A percentile compares a stretch with the other conserved stretches of the same genome.
phyloP scores from a whole-genome alignment of 352 stramenopile genomes.

The Globisporangium recalcitrans region DNA sequence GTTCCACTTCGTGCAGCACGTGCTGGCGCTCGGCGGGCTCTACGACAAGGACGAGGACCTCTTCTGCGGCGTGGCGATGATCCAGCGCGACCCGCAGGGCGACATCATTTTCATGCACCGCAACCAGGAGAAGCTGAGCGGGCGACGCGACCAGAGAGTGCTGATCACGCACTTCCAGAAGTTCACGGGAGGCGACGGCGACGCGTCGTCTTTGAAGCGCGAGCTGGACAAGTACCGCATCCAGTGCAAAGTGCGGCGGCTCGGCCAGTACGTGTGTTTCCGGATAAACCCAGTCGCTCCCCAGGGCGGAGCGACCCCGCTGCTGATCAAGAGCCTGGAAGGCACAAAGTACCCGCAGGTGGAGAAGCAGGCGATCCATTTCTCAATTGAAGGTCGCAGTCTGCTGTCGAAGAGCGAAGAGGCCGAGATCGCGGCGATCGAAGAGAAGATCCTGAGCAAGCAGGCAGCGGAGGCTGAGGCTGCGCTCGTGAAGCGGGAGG shows the following conservation, averaged over 20 bases:
- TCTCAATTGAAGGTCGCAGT: slow-evolving; percentile 68
- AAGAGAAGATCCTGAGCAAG: slow-evolving; percentile 34
- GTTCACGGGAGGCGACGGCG: slow-evolving; percentile 68
- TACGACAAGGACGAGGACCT: slow-evolving; percentile 43
- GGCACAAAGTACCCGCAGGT: slow-evolving; percentile 47
- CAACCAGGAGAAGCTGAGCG: slow-evolving; percentile 73
- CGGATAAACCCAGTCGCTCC: slow-evolving; percentile 41
- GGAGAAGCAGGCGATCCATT: slow-evolving; percentile 72
- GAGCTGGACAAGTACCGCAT: slow-evolving; percentile 74
- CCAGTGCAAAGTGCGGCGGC: slow-evolving; percentile 47
- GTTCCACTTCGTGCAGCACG: slow-evolving; percentile 65
- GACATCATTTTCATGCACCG: slow-evolving; percentile 80
- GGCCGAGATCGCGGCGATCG: slow-evolving; percentile 43
- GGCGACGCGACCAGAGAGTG: slow-evolving; percentile 49
- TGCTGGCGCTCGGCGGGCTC: slow-evolving; percentile 46
- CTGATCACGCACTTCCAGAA: slow-evolving; percentile 70
- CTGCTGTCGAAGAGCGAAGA: slow-evolving; percentile 55
- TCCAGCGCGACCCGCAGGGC: slow-evolving; percentile 63
- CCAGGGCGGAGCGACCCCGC: slow-evolving; percentile 36
- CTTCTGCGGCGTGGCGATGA: slow-evolving; percentile 81
- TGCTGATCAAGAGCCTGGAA: slow-evolving; percentile 50
- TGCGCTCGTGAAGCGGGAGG: background rate
- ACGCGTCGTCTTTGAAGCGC: slow-evolving; percentile 32
- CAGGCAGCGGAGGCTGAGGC: slow-evolving; percentile 28
- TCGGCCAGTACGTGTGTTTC: slow-evolving; percentile 68